A percentile compares a stretch with the other conserved stretches of the same genome.
Conservation (phyloP, 257 asterid species). For the Nicotiana paniculata region DNA sequence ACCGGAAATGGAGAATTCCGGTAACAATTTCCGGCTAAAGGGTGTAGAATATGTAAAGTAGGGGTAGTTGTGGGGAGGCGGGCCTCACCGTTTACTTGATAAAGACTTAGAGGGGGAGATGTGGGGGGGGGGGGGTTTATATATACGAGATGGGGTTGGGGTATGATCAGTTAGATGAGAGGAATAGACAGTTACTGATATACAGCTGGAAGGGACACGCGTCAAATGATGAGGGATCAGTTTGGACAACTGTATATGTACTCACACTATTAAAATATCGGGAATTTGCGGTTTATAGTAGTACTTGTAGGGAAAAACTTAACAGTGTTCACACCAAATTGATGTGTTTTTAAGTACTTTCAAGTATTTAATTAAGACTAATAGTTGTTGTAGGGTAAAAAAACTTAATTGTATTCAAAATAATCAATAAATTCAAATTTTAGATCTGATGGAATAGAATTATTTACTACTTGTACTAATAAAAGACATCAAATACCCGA, state of each 20-base stretch:
- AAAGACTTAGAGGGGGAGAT: not conserved
- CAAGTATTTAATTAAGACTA: not conserved
- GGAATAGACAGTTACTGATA: not conserved
- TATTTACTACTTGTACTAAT: no score
- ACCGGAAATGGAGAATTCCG: not conserved
- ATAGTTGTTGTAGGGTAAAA: not conserved
- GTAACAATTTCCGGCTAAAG: not conserved
- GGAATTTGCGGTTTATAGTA: not conserved
- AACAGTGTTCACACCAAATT: not conserved
- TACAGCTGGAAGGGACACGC: not conserved
- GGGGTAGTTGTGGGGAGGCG: not conserved
- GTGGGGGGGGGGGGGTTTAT: not conserved
- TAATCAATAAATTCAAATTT: no score
- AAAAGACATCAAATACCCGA: no score
- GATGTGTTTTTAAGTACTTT: not conserved
- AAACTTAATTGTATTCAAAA: not conserved
- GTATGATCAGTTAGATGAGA: not conserved
- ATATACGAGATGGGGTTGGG: not conserved
- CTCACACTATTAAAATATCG: not conserved
- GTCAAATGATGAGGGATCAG: not conserved
- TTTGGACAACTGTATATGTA: no score
- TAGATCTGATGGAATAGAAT: no score
- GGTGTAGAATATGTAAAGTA: not conserved
- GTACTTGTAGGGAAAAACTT: not conserved
- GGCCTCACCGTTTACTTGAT: not conserved